phyloP scores from a whole-genome alignment of 75 land plant species.

The Isoetes taiwanensis region DNA sequence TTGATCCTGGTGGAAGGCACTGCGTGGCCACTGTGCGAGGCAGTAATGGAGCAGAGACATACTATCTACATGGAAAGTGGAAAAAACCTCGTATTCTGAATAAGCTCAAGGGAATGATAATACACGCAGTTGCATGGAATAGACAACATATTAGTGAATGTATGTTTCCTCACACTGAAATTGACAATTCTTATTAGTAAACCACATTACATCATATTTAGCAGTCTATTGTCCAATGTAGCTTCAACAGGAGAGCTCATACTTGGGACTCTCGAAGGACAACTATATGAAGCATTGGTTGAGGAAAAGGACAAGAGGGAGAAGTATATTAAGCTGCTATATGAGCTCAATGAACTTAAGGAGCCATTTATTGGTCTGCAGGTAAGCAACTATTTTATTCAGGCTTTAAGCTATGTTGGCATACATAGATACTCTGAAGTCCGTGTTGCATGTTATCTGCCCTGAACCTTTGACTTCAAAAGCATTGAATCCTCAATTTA shows the following conservation, averaged over 20 bases:
- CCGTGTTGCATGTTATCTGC: too few species aligned
- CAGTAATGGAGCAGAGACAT: conserved; percentile 57
- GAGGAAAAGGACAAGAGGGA: conserved; percentile 96
- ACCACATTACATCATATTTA: too few species aligned
- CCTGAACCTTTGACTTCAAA: too few species aligned
- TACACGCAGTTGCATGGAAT: conserved; percentile 91
- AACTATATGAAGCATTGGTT: conserved; percentile 61
- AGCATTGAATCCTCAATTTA: too few species aligned
- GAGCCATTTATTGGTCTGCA: conserved; percentile 84
- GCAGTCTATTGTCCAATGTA: conserved; percentile 9
- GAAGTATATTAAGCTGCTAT: conserved; percentile 68
- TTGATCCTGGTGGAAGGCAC: conserved; percentile 95
- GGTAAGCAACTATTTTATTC: too few species aligned
- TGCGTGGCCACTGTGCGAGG: conserved; percentile 52
- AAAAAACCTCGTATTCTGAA: conserved; percentile 47
- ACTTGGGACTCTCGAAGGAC: conserved; percentile 77
- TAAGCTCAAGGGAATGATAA: conserved; percentile 57
- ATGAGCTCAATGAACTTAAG: conserved; percentile 61
- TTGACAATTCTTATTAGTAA: too few species aligned
- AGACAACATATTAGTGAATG: conserved; percentile 81
- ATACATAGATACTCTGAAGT: too few species aligned
- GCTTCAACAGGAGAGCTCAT: conserved; percentile 71
- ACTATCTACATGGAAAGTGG: conserved; percentile 85
- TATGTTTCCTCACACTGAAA: conserved; percentile 10
- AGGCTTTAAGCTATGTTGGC: too few species aligned